phyloP scores from a whole-genome alignment of 345 rosid species.

The Camelina sativa region DNA sequence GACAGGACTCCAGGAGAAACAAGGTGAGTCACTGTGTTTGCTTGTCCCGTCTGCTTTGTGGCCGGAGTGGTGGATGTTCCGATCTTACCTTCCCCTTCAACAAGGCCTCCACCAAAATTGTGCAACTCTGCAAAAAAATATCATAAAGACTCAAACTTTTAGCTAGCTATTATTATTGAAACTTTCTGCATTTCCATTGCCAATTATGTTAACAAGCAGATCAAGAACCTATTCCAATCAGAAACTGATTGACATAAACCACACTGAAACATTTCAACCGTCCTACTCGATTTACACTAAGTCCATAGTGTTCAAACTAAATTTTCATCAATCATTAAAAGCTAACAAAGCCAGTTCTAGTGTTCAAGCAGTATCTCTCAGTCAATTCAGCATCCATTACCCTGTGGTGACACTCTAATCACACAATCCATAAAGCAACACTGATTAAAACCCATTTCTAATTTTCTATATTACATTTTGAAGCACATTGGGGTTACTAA shows the following conservation, averaged over 20 bases:
- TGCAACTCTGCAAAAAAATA: conserved; percentile 62
- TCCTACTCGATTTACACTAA: not conserved
- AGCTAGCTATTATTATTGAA: not conserved
- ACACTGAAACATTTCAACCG: conserved; percentile 10
- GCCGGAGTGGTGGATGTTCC: conserved; percentile 53
- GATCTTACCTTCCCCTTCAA: conserved; percentile 62
- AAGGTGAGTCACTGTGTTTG: conserved; percentile 52
- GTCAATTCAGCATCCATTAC: not conserved
- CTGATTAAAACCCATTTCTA: not conserved
- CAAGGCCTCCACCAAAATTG: conserved; percentile 77
- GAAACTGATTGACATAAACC: conserved; percentile 3
- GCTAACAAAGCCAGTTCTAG: conserved; percentile 13
- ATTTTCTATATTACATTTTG: not conserved
- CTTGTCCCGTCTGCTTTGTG: conserved; percentile 58
- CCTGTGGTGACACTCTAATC: conserved; percentile 17
- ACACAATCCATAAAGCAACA: conserved; percentile 20
- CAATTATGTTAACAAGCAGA: conserved; percentile 17
- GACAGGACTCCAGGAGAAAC: conserved; percentile 59
- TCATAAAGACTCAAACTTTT: conserved; percentile 10
- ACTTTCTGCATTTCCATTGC: conserved; percentile 9
- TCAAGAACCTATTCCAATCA: not conserved
- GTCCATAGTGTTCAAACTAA: not conserved
- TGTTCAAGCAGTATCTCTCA: not conserved
- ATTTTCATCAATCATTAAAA: too few relatives aligned
- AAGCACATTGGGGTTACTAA: not conserved